A percentile compares a stretch with the other conserved stretches of the same genome.
Conservation (phyloP, 2,329 filamentous ascomycete species). For the Trichophyton schoenleinii region DNA sequence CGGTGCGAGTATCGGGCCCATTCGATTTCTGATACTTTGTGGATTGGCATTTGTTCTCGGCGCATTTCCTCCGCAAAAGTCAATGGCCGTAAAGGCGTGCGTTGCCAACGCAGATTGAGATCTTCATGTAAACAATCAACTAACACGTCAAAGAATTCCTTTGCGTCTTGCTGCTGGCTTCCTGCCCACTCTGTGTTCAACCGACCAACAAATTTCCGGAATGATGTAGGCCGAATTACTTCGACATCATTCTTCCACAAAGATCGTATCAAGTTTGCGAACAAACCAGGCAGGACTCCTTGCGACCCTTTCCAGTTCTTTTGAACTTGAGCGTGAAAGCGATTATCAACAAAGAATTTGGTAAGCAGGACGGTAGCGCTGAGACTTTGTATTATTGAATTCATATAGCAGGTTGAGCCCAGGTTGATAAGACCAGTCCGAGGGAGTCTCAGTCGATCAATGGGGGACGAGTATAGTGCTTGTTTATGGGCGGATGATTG, state of each 20-base stretch:
- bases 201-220: constrained; percentile 51
- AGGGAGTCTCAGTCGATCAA: constrained; percentile 41
- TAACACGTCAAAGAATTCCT: constrained; percentile 78
- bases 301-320: constrained; percentile 54
- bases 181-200: constrained; percentile 59
- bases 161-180: constrained; percentile 71
- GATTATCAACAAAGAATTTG: constrained; percentile 53
- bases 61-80: constrained; percentile 48
- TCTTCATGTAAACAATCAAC: constrained; percentile 75
- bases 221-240: constrained; percentile 47
- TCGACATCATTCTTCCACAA: constrained; percentile 49
- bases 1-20: constrained; percentile 60
- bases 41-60: constrained; percentile 48
- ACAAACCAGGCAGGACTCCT: constrained; percentile 50
- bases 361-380: constrained; percentile 55
- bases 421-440: constrained; percentile 68
- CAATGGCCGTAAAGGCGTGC: constrained; percentile 45
- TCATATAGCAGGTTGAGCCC: constrained; percentile 79
- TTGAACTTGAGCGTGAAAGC: constrained; percentile 47
- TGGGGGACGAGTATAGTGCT: constrained; percentile 32
- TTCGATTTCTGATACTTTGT: constrained; percentile 57
- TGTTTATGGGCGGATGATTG: constrained; percentile 35
- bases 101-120: constrained; percentile 57
- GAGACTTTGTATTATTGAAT: constrained; percentile 74
- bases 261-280: constrained; percentile 48